Conservation (phyloP, 805 yeast species). For the Candida corydali region DNA sequence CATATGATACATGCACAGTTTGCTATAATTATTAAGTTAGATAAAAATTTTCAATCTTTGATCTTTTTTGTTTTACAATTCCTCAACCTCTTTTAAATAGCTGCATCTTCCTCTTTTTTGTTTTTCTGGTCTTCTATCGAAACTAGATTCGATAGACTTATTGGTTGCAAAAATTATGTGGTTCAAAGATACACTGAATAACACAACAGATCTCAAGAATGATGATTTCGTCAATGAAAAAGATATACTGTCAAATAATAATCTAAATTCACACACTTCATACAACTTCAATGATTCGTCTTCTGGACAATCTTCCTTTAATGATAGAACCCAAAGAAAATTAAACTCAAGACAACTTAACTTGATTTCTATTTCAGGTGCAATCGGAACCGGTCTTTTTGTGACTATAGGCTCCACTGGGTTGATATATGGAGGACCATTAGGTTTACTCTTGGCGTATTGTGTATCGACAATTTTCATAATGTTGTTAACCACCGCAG, state of each 20-base stretch:
- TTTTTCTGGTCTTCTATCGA: no score
- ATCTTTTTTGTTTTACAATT: no score
- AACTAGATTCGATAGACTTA: no score
- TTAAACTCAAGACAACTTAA: conserved; percentile 29
- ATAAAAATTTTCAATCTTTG: no score
- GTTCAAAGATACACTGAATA: not conserved
- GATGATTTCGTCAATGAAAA: not conserved
- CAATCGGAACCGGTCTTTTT: conserved; percentile 34
- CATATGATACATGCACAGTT: no score
- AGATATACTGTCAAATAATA: not conserved
- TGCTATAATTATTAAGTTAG: no score
- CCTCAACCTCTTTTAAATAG: no score
- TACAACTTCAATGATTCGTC: conserved; percentile 20
- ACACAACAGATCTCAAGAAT: not conserved
- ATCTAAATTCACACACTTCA: not conserved
- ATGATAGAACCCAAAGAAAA: conserved; percentile 27
- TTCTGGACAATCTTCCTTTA: conserved; percentile 20
- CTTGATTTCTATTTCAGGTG: conserved; percentile 32
- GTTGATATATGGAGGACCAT: conserved; percentile 28
- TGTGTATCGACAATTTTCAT: conserved; percentile 27
- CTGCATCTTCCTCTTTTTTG: no score
- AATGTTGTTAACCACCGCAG: conserved; percentile 12
- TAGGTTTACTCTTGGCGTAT: conserved; percentile 29
- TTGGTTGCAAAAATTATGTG: no score
- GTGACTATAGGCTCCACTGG: conserved; percentile 29